Percentiles rank a stretch among this genome's conserved stretches.
These are phyloP conservation scores for Brachypodium distachyon DNA, from an alignment of 202 grass and related monocot genomes.

Conservation along the genomic window DNA sequence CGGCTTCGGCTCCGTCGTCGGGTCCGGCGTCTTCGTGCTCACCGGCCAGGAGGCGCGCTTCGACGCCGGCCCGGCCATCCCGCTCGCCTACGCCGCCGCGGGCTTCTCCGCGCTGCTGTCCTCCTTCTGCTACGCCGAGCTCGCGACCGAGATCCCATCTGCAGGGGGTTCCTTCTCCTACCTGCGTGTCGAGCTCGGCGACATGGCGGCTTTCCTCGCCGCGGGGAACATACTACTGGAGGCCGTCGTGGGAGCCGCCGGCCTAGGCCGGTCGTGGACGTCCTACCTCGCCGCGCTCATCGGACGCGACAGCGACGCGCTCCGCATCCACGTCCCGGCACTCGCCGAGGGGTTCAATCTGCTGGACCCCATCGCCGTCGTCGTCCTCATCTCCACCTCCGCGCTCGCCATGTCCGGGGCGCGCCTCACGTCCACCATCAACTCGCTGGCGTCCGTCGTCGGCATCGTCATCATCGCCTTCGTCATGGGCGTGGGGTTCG, in stretches of 20 bases:
- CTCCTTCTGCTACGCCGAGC: conserved; percentile 45
- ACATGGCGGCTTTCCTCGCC: conserved; percentile 43
- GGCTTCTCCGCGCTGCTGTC: conserved; percentile 47
- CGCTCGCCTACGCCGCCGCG: conserved; percentile 43
- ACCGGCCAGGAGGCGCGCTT: conserved; percentile 60
- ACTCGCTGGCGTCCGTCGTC: conserved; percentile 24
- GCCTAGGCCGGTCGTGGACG: conserved; percentile 45
- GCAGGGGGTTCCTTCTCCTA: conserved; percentile 52
- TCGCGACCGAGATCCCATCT: conserved; percentile 51
- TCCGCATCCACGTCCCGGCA: conserved; percentile 32
- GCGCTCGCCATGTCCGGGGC: conserved; percentile 27
- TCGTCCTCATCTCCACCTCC: conserved; percentile 32
- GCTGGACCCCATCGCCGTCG: conserved; percentile 39
- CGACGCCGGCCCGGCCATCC: conserved; percentile 46
- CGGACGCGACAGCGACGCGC: conserved; percentile 30
- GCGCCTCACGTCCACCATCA: conserved; percentile 33
- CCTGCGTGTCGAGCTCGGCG: conserved; percentile 51
- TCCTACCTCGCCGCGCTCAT: conserved; percentile 49
- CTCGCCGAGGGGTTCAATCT: conserved; percentile 43
- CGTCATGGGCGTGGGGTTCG: conserved; percentile 33
- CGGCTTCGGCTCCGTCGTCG: conserved; percentile 53
- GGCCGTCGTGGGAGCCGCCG: conserved; percentile 43
- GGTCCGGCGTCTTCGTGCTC: conserved; percentile 52
- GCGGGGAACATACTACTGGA: conserved; percentile 55
- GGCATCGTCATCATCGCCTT: conserved; percentile 38